Conservation (phyloP, 2,329 filamentous ascomycete species). For the Apiospora pterosperma region DNA sequence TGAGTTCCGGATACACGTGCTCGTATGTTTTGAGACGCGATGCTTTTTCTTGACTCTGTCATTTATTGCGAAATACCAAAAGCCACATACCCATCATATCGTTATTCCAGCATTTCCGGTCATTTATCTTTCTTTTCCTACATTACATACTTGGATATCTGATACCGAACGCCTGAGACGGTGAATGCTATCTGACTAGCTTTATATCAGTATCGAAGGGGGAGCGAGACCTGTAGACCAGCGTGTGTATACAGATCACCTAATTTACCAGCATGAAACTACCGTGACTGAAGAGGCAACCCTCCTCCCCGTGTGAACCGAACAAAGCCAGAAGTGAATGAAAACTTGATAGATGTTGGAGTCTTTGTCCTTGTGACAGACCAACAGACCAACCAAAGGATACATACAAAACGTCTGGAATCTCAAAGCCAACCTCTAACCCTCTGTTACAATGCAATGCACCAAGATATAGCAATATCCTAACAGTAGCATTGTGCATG, state of each 20-base stretch:
- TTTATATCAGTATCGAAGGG: neutral
- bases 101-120: neutral
- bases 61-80: slow-evolving; percentile 1
- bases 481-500: neutral
- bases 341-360: too few species aligned
- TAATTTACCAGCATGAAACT: neutral
- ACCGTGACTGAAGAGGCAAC: neutral
- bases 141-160: neutral
- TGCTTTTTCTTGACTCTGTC: neutral
- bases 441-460: neutral
- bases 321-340: neutral
- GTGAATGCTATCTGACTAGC: neutral
- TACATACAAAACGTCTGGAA: neutral
- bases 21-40: neutral
- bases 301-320: neutral
- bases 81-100: slow-evolving; percentile 1
- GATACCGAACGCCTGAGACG: neutral
- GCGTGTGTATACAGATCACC: neutral
- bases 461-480: neutral
- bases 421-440: neutral
- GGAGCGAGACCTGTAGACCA: neutral
- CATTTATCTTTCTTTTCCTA: neutral
- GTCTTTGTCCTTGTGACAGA: neutral
- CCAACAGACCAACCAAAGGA: neutral
- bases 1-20: neutral